Evolutionary conservation across 1,284 basidiomycete species (phyloP).

Genomic region (Microstroma glucosiphilum): DNA sequence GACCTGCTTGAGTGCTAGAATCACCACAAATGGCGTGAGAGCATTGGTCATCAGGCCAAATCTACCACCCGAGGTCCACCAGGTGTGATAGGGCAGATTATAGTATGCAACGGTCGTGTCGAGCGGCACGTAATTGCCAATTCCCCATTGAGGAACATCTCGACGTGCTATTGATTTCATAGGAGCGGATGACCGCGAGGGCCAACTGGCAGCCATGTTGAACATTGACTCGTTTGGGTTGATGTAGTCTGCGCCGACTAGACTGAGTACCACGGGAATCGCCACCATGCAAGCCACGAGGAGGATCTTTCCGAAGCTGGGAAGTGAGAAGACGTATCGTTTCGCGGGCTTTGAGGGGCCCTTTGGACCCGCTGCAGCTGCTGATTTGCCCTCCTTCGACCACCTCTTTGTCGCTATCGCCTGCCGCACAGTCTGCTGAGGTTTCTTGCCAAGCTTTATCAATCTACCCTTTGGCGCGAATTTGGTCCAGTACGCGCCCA

Average conservation of each 20-base stretch:
- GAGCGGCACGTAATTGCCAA: slow-evolving; percentile 31
- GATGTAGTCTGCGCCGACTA: slow-evolving; percentile 71
- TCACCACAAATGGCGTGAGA: slow-evolving; percentile 67
- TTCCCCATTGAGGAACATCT: slow-evolving; percentile 30
- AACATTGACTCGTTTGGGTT: slow-evolving; percentile 55
- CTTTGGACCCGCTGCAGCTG: background rate
- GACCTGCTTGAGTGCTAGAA: slow-evolving; percentile 72
- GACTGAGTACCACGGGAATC: slow-evolving; percentile 36
- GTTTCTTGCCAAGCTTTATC: slow-evolving; percentile 12
- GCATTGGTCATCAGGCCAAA: slow-evolving; percentile 72
- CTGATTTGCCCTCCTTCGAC: slow-evolving; percentile 7
- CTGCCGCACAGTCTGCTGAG: background rate
- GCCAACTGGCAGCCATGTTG: slow-evolving; percentile 32
- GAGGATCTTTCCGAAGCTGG: slow-evolving; percentile 32
- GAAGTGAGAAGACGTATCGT: slow-evolving; percentile 31
- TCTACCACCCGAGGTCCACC: slow-evolving; percentile 70
- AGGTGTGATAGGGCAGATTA: slow-evolving; percentile 65
- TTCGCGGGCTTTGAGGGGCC: slow-evolving; percentile 9
- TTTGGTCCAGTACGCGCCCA: slow-evolving; percentile 42
- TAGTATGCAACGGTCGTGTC: slow-evolving; percentile 52
- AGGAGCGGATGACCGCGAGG: slow-evolving; percentile 14
- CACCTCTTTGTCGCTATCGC: slow-evolving; percentile 17
- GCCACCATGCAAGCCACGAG: slow-evolving; percentile 37
- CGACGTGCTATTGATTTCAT: slow-evolving; percentile 21
- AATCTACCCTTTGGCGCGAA: slow-evolving; percentile 28